phyloP scores from a whole-genome alignment of 1,139 yeast genomes.

The Geotrichum candidum region DNA sequence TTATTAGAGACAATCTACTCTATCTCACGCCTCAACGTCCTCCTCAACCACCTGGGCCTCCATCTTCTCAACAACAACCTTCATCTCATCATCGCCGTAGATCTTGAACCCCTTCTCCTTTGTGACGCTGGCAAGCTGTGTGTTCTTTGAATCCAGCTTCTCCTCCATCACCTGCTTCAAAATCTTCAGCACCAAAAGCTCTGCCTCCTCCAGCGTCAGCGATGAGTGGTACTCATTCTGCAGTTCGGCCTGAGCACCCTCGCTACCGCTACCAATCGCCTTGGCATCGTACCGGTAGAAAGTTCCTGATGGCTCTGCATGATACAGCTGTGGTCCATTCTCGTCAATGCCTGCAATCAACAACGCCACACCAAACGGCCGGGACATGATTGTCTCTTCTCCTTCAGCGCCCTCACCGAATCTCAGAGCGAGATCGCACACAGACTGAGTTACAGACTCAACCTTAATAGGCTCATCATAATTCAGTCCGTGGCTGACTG shows the following conservation, averaged over 20 bases:
- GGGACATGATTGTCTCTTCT: conserved; percentile 92
- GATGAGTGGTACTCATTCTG: conserved; percentile 96
- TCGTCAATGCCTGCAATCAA: conserved; percentile 94
- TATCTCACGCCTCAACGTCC: conserved; percentile 21
- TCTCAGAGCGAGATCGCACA: conserved; percentile 92
- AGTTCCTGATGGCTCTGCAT: conserved; percentile 99
- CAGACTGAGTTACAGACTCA: conserved; percentile 91
- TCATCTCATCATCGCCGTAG: conserved; percentile 78
- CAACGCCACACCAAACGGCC: conserved; percentile 98
- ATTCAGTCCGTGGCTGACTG: conserved; percentile 77
- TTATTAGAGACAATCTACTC: background rate
- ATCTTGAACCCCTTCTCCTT: conserved; percentile 80
- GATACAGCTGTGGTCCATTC: conserved; percentile 90
- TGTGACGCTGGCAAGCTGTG: conserved; percentile 92
- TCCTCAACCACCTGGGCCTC: conserved; percentile 64
- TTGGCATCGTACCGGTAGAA: conserved; percentile 96
- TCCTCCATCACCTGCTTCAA: conserved; percentile 99
- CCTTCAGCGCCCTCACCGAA: conserved; percentile 99
- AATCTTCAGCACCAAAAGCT: conserved; percentile 78
- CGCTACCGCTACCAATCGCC: conserved; percentile 98
- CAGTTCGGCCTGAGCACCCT: conserved; percentile 97
- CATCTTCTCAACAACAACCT: conserved; percentile 67
- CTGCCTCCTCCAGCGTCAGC: conserved; percentile 90
- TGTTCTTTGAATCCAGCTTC: conserved; percentile 89
- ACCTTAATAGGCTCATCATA: conserved; percentile 91